phyloP scores from a whole-genome alignment of 2,329 filamentous ascomycete species.

The Xylariales sp. region DNA sequence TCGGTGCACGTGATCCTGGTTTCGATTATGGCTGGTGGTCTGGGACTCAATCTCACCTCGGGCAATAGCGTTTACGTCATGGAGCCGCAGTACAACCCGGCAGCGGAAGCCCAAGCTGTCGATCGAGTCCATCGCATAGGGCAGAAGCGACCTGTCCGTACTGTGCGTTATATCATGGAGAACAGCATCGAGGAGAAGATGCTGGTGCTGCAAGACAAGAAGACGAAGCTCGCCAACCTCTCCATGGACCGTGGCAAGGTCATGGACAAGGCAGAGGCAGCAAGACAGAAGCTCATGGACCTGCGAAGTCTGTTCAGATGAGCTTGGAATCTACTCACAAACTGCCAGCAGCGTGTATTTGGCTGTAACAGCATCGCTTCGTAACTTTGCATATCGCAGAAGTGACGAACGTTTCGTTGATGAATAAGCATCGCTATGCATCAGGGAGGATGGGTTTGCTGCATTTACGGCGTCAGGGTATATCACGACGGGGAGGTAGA shows the following conservation, averaged over 20 bases:
- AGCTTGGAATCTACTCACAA: too few species aligned
- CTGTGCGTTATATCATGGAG: conserved; percentile 83
- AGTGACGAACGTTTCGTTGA: too few species aligned
- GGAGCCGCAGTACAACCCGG: conserved; percentile 97
- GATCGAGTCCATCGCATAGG: conserved; percentile 90
- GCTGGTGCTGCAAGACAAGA: conserved; percentile 82
- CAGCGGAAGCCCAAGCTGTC: conserved; percentile 87
- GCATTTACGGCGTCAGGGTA: too few species aligned
- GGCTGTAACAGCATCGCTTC: too few species aligned
- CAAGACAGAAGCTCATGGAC: conserved; percentile 58
- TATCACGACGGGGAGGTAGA: too few species aligned
- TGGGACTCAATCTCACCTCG: conserved; percentile 85
- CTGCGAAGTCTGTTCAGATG: conserved; percentile 54
- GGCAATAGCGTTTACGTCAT: conserved; percentile 90
- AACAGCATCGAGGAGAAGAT: conserved; percentile 94
- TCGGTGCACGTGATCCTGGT: conserved; percentile 77
- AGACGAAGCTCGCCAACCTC: conserved; percentile 83
- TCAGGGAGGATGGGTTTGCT: too few species aligned
- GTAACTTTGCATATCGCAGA: too few species aligned
- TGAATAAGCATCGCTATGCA: too few species aligned
- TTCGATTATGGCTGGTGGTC: conserved; percentile 85
- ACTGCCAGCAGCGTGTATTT: too few species aligned
- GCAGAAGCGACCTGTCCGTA: conserved; percentile 83
- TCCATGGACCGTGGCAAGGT: conserved; percentile 61
- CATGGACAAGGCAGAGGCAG: conserved; percentile 53